phyloP scores from a whole-genome alignment of 257 asterid species.

The Solanum chmielewskii region DNA sequence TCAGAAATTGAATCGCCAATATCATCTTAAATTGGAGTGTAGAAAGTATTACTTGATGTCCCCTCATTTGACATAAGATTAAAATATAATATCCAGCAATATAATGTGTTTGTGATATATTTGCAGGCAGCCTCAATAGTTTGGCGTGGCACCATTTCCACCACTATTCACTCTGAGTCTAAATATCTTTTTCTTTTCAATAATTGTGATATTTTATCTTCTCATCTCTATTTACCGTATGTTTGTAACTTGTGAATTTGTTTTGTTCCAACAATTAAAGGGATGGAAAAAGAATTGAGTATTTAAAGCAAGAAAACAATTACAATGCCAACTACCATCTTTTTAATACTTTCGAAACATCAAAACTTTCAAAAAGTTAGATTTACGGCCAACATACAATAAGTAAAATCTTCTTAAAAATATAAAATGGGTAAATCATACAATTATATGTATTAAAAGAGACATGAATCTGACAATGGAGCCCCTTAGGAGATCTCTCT shows the following conservation, averaged over 20 bases:
- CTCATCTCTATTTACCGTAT: neutral
- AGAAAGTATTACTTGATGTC: neutral
- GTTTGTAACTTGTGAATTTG: neutral
- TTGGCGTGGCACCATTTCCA: conserved; percentile 1
- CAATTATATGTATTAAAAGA: neutral
- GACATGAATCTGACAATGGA: neutral
- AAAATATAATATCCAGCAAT: conserved; percentile 1
- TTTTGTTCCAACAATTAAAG: neutral
- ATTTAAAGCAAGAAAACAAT: neutral
- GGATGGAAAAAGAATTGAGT: neutral
- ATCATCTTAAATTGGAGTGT: neutral
- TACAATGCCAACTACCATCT: neutral
- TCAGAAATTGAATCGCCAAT: neutral
- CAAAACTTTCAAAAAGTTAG: neutral
- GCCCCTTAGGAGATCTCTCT: neutral
- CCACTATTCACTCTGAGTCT: neutral
- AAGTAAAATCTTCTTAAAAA: neutral
- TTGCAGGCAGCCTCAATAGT: conserved; percentile 7
- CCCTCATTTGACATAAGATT: neutral
- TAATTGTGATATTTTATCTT: neutral
- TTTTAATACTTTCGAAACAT: neutral
- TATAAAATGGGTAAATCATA: neutral
- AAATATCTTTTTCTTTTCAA: too few relatives aligned
- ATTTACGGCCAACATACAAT: neutral
- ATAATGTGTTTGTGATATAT: neutral